phyloP scores from a whole-genome alignment of 371 early-diverging fungal genomes.

The Amoeboaphelidium protococcarum region DNA sequence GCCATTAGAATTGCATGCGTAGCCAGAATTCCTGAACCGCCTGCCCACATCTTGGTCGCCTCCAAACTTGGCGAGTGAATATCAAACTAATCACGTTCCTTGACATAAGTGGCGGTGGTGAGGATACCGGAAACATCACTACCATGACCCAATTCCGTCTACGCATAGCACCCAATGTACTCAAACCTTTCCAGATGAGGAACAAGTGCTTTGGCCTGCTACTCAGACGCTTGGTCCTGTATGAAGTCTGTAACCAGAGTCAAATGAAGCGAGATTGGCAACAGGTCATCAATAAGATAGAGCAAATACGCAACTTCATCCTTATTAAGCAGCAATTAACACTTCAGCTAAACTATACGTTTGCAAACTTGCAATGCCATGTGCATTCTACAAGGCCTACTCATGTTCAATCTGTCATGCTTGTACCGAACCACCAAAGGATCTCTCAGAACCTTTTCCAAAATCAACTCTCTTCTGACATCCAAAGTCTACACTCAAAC shows the following conservation, averaged over 20 bases:
- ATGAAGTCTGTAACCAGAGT: conserved; percentile 53
- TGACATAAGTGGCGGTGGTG: conserved; percentile 58
- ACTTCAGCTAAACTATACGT: neutral
- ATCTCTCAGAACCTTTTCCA: neutral
- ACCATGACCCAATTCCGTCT: conserved; percentile 44
- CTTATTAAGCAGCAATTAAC: neutral
- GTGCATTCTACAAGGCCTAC: neutral
- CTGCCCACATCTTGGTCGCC: conserved; percentile 86
- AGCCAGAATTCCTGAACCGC: conserved; percentile 32
- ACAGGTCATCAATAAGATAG: conserved; percentile 15
- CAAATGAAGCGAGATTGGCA: conserved; percentile 21
- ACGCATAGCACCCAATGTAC: conserved; percentile 61
- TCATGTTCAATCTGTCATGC: neutral
- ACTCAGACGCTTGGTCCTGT: conserved; percentile 36
- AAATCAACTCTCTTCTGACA: neutral
- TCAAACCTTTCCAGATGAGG: conserved; percentile 38
- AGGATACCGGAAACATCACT: conserved; percentile 63
- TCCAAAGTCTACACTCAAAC: too few relatives aligned
- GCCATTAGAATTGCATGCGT: conserved; percentile 73
- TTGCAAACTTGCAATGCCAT: neutral
- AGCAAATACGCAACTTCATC: neutral
- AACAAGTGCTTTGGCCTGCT: conserved; percentile 46
- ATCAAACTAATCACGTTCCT: conserved; percentile 52
- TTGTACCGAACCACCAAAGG: neutral
- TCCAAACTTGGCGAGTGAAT: conserved; percentile 54